Percentiles rank a stretch among this genome's conserved stretches.
phyloP scores from a whole-genome alignment of 83 land plant species.

The Diphasiastrum complanatum region DNA sequence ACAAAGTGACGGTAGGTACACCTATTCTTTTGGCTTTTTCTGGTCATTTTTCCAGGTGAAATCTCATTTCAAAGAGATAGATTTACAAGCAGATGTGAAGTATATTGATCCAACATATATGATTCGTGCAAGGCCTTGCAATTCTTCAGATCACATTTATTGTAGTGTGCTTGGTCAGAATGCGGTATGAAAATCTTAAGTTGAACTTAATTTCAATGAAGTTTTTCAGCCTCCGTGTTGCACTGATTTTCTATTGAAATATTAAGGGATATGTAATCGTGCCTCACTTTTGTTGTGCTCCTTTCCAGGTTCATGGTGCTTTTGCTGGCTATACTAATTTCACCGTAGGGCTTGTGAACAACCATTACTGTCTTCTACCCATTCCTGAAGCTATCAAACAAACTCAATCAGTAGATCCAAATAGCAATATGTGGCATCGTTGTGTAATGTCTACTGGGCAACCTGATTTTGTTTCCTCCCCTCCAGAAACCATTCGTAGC shows the following conservation, averaged over 20 bases:
- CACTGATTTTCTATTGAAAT: neutral
- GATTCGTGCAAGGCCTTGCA: slow-evolving; percentile 90
- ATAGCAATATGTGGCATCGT: slow-evolving; percentile 95
- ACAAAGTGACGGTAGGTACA: neutral
- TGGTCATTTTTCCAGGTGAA: slow-evolving; percentile 51
- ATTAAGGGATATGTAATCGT: neutral
- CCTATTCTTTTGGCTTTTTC: neutral
- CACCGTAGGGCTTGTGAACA: slow-evolving; percentile 77
- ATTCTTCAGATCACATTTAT: slow-evolving; percentile 88
- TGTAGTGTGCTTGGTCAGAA: slow-evolving; percentile 95
- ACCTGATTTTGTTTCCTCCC: slow-evolving; percentile 54
- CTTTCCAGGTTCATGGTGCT: slow-evolving; percentile 82
- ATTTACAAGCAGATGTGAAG: slow-evolving; percentile 73
- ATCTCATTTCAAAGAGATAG: slow-evolving; percentile 54
- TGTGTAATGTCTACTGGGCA: slow-evolving; percentile 87
- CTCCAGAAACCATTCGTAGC: neutral
- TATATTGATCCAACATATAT: slow-evolving; percentile 98
- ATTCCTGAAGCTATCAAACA: slow-evolving; percentile 69
- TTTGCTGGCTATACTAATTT: slow-evolving; percentile 86
- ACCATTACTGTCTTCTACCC: slow-evolving; percentile 74
- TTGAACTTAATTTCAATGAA: neutral
- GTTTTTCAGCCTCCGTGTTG: neutral
- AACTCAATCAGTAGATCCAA: slow-evolving; percentile 60
- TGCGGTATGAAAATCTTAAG: slow-evolving; percentile 53
- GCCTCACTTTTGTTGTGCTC: slow-evolving; percentile 5